These are phyloP conservation scores for Fonsecaea monophora DNA, from an alignment of 2,329 filamentous ascomycete species.

Conservation along the genomic window DNA sequence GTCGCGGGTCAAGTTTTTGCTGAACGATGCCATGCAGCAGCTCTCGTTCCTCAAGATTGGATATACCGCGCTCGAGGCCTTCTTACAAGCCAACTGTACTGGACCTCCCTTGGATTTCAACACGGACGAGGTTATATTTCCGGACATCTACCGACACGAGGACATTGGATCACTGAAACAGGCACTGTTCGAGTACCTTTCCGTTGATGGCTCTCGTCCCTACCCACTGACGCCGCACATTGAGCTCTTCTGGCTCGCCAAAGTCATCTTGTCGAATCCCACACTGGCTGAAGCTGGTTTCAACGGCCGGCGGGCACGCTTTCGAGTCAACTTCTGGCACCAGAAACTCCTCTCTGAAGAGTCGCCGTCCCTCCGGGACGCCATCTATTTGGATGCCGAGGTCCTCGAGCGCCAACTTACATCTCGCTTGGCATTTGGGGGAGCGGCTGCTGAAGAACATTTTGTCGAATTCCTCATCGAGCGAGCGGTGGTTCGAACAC, in stretches of 20 bases:
- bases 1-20: slow-evolving; percentile 49
- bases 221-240: slow-evolving; percentile 85
- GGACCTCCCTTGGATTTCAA: slow-evolving; percentile 76
- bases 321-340: slow-evolving; percentile 77
- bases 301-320: slow-evolving; percentile 64
- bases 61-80: slow-evolving; percentile 74
- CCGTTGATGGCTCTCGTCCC: slow-evolving; percentile 82
- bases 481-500: slow-evolving; percentile 79
- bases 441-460: slow-evolving; percentile 41
- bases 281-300: slow-evolving; percentile 52
- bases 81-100: slow-evolving; percentile 86
- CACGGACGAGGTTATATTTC: slow-evolving; percentile 58
- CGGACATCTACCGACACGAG: slow-evolving; percentile 48
- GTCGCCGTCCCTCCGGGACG: slow-evolving; percentile 64
- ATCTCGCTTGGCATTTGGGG: slow-evolving; percentile 43
- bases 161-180: slow-evolving; percentile 58
- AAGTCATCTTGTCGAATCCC: slow-evolving; percentile 62
- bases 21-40: slow-evolving; percentile 44
- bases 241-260: slow-evolving; percentile 81
- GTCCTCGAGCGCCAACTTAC: slow-evolving; percentile 51
- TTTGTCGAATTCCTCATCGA: slow-evolving; percentile 74
- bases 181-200: slow-evolving; percentile 71
- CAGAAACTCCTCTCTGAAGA: slow-evolving; percentile 71
- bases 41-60: slow-evolving; percentile 63
- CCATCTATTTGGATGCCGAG: slow-evolving; percentile 66